These are phyloP conservation scores for Nothophaeocryptopus gaeumannii DNA, from an alignment of 2,329 filamentous ascomycete species.

Conservation along the genomic window DNA sequence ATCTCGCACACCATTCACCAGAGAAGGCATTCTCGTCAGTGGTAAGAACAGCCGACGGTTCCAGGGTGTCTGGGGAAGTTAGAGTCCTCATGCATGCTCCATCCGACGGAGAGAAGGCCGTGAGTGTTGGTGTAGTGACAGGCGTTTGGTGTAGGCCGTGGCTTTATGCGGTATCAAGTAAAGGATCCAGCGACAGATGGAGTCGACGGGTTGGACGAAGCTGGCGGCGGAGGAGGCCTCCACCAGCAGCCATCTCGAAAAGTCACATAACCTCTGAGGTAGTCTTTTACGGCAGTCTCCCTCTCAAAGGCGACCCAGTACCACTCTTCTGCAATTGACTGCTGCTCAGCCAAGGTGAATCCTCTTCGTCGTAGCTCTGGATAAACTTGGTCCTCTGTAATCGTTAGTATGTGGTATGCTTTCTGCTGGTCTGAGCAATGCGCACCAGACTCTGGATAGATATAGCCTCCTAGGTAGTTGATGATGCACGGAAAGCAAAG, in stretches of 20 bases:
- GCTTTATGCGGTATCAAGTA: slow-evolving; percentile 3
- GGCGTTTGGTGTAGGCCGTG: background rate
- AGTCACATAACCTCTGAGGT: slow-evolving; percentile 21
- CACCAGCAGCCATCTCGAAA: slow-evolving; percentile 24
- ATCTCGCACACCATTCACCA: no score
- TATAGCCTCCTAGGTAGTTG: slow-evolving; percentile 23
- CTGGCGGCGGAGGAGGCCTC: slow-evolving; percentile 15
- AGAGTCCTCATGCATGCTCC: background rate
- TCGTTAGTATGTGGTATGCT: background rate
- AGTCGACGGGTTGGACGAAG: slow-evolving; percentile 6
- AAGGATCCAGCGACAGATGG: slow-evolving; percentile 7
- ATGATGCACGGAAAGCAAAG: slow-evolving; percentile 28
- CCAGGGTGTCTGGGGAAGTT: no score
- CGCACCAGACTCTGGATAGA: slow-evolving; percentile 9
- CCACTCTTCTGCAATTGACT: slow-evolving; percentile 25
- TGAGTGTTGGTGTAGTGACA: slow-evolving; percentile 1
- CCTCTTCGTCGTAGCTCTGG: slow-evolving; percentile 20
- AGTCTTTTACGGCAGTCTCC: slow-evolving; percentile 25
- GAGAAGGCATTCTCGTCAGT: no score
- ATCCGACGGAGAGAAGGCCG: background rate
- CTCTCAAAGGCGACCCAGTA: slow-evolving; percentile 26
- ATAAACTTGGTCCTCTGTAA: slow-evolving; percentile 19
- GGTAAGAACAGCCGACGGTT: no score
- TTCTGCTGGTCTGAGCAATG: no score
- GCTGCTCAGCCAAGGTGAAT: slow-evolving; percentile 20